Conservation (phyloP, 2,329 filamentous ascomycete species). For the Claviceps quebecensis region DNA sequence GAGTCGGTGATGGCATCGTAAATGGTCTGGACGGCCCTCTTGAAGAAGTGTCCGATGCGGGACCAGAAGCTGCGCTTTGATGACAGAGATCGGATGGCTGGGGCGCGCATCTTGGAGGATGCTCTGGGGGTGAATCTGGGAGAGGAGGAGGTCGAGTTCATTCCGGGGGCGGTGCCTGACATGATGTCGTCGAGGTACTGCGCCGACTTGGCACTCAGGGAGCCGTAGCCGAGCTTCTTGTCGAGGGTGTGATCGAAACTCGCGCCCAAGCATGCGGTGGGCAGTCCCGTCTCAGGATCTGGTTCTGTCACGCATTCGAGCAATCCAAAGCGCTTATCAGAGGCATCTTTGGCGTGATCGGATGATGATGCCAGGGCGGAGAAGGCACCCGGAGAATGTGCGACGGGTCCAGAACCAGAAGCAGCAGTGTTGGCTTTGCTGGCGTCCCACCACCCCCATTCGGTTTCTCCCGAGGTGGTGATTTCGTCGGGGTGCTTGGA, state of each 20-base stretch:
- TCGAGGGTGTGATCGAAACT: constrained; percentile 5
- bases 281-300: constrained; percentile 1
- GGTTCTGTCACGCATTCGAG: not conserved
- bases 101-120: not conserved
- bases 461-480: constrained; percentile 10
- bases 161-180: not conserved
- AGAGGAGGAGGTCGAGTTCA: not conserved
- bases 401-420: not conserved
- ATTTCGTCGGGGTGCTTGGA: constrained; percentile 12
- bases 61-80: constrained; percentile 5
- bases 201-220: constrained; percentile 6
- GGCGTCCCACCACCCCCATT: constrained; percentile 14
- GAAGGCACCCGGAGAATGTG: not conserved
- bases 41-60: not conserved
- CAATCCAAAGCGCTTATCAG: not conserved
- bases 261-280: constrained; percentile 4
- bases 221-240: not conserved
- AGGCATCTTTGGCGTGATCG: not conserved
- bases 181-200: constrained; percentile 5
- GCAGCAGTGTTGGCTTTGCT: not conserved
- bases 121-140: not conserved
- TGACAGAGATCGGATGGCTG: constrained; percentile 1
- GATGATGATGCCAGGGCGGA: not conserved
- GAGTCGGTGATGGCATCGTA: constrained; percentile 2
- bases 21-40: not conserved